Percentiles rank a stretch among this genome's conserved stretches.
Conservation (phyloP, 2,329 filamentous ascomycete genomes). For the Colletotrichum brevisporum region DNA sequence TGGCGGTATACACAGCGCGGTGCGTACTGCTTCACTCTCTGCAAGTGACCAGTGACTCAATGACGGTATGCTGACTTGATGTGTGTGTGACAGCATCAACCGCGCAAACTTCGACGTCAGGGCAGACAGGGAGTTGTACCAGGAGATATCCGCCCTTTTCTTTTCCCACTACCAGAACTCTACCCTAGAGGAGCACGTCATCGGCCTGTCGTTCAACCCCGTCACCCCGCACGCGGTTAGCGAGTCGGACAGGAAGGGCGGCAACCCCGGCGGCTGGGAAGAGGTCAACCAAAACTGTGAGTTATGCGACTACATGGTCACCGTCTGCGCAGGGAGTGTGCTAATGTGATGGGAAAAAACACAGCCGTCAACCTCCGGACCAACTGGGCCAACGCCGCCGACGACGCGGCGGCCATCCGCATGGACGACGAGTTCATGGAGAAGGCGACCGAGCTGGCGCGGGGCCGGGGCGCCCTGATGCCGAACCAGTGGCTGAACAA, state of each 20-base stretch:
- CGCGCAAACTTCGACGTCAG: not conserved
- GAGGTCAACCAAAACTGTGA: constrained; percentile 17
- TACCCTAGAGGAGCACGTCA: constrained; percentile 1
- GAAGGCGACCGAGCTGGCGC: constrained; percentile 23
- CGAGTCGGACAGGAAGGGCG: not conserved
- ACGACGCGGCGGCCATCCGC: constrained; percentile 23
- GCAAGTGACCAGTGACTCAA: not conserved
- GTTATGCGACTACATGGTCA: not conserved
- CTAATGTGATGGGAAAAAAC: not conserved
- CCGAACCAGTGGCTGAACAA: constrained; percentile 53
- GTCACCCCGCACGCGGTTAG: not conserved
- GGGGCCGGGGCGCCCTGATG: constrained; percentile 43
- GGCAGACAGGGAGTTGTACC: not conserved
- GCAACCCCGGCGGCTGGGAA: not conserved
- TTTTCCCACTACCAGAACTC: not conserved
- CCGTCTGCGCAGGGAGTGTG: too few species aligned
- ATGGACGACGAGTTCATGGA: constrained; percentile 22
- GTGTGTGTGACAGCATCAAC: not conserved
- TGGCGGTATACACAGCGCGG: too few species aligned
- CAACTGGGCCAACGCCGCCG: constrained; percentile 19
- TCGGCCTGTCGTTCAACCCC: constrained; percentile 6
- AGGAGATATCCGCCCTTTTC: not conserved
- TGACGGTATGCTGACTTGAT: not conserved
- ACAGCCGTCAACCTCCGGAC: constrained; percentile 30
- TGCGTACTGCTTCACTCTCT: too few species aligned